These are phyloP conservation scores for Lepiota subincarnata DNA, from an alignment of 768 basidiomycete species.

Conservation along the genomic window DNA sequence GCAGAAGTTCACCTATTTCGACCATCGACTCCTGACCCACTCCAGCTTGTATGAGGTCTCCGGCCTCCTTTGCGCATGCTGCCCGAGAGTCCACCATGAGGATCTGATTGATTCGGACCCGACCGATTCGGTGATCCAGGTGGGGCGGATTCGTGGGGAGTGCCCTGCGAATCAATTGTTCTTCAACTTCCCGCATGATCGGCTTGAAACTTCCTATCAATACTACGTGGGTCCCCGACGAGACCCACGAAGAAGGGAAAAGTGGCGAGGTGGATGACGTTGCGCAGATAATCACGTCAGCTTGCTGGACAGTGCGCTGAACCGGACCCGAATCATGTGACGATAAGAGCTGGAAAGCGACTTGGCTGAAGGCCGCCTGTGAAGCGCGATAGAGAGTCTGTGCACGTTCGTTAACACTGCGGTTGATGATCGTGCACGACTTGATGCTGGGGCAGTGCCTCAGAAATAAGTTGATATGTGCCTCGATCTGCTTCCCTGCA, in stretches of 20 bases:
- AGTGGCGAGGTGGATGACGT: conserved; percentile 70
- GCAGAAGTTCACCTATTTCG: conserved; percentile 69
- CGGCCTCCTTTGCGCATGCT: conserved; percentile 74
- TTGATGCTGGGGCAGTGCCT: conserved; percentile 51
- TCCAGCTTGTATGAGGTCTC: conserved; percentile 67
- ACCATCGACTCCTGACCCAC: conserved; percentile 37
- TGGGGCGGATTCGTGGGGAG: conserved; percentile 3
- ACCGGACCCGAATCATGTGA: conserved; percentile 15
- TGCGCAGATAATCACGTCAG: conserved; percentile 68
- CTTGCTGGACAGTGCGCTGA: conserved; percentile 30
- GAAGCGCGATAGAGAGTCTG: conserved; percentile 27
- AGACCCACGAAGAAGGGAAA: conserved; percentile 64
- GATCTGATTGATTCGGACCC: conserved; percentile 16
- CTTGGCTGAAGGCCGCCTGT: conserved; percentile 20
- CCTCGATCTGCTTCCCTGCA: conserved; percentile 65
- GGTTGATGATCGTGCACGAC: conserved; percentile 59
- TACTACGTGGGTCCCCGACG: conserved; percentile 62
- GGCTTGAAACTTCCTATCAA: conserved; percentile 83
- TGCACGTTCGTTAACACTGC: conserved; percentile 49
- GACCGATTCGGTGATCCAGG: neutral
- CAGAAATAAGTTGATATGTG: conserved; percentile 62
- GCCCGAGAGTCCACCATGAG: conserved; percentile 72
- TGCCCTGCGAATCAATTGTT: conserved; percentile 51
- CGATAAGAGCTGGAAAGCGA: conserved; percentile 21
- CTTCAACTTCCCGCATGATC: conserved; percentile 73